Evolutionary conservation across 202 grass and related monocot genomes (phyloP), one percentile per base, ranked within the genome.

Genomic region (Schoenoplectus tabernaemontani): DNA sequence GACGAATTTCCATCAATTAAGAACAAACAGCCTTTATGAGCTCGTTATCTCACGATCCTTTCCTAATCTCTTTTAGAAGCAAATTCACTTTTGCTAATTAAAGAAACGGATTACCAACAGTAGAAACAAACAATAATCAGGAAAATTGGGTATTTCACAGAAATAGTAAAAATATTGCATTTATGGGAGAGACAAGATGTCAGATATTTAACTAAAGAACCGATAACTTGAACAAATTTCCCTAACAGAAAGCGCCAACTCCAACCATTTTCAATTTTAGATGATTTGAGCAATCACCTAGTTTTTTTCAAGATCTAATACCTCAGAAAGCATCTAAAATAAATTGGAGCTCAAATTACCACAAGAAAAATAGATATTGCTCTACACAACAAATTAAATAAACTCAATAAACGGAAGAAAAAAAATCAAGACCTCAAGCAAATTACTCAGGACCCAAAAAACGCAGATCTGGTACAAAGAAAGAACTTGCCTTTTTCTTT

Each of bases 401-500:
- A 12, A 62, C 42, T 77, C 24, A 10, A 57, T 20, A 28, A 77
- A 57, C 50, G 9, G 13, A 20, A 43, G 62, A 62, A 59, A 43
- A 46, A 30, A 77, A 44, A 60, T 60, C 59, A 51, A 80, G 77
- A 64, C 24, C 38, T 46, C 20, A 64, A 64, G 32, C 60, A 65
- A 58, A 59, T 32, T 60, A 51, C 20, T 58, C 59, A 32, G 51
- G 64, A 39, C 41, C 9, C 58, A 28, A 5, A 17, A 84, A 82
- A 54, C 2, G 2, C 5, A 82, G 70, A 73, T 64, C 65, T 59
- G 30, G 47, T 5, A 30, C 32, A 68, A 36, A 51, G 2, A 48
- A 77, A 61, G 22, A 77, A 59, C 89, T 15, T 22, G 95, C 96
- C 96, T 98, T 95, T 85, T 98, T 98, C 59, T 83, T 86, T 78